Percentiles rank a stretch among this genome's conserved stretches.
Evolutionary conservation across 345 rosid species (phyloP).

Genomic region (Corchorus olitorius): DNA sequence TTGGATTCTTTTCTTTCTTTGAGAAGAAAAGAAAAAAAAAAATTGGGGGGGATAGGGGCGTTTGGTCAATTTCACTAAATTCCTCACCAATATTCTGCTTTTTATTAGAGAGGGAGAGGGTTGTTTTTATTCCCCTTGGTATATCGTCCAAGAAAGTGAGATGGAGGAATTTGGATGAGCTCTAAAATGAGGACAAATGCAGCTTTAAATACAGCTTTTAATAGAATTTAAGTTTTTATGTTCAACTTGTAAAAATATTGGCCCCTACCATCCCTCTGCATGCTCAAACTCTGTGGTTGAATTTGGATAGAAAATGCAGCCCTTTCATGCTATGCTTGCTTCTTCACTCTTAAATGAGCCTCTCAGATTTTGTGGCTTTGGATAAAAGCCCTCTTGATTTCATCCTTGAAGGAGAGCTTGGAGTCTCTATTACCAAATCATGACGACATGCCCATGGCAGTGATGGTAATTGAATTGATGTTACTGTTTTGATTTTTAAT

Average conservation of each 20-base stretch:
- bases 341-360: conserved; percentile 1
- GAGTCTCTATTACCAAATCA: too few relatives aligned
- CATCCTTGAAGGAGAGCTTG: not conserved
- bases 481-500: too few relatives aligned
- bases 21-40: not conserved
- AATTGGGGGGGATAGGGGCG: not conserved
- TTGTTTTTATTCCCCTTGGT: not conserved
- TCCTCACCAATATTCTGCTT: conserved; percentile 1
- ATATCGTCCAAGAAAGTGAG: conserved; percentile 12
- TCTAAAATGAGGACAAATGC: conserved; percentile 10
- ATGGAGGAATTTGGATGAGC: not conserved
- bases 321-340: too few relatives aligned
- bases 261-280: not conserved
- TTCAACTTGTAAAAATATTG: not conserved
- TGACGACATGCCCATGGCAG: not conserved
- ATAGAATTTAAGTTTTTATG: not conserved
- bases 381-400: not conserved
- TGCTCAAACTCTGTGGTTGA: not conserved
- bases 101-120: not conserved
- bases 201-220: not conserved
- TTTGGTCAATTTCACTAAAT: conserved; percentile 15
- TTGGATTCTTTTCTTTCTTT: not conserved
- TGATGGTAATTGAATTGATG: not conserved
- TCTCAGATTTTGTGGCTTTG: not conserved
- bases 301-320: not conserved